Evolutionary conservation across 1,139 yeast species (phyloP), one percentile per base, ranked within the genome.

Genomic region (Kluyveromyces sp.): DNA sequence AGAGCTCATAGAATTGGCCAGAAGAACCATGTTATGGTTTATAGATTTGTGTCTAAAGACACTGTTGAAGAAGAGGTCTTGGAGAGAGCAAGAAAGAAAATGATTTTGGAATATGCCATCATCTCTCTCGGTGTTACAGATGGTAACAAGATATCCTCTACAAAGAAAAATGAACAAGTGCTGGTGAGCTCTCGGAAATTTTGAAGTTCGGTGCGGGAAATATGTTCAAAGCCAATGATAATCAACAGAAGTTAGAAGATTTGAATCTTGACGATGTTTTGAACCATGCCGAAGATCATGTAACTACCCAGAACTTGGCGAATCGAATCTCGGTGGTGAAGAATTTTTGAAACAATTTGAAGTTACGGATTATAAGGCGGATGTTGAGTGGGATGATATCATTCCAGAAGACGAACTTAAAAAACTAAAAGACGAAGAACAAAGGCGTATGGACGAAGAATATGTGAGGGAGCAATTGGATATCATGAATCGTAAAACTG

Each of bases 1-100:
- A 81, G 99, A 69, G 99, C 98, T 3, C 99, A 92, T 69, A 82
- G 99, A 73, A 92, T 92, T 61, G 99, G 99, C 15, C 99, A 92
- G 66, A 92, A 92, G 66, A 89, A 87, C 58, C 98, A 92, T 67
- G 99, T 92, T 41, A 87, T 89, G 78, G 97, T 92, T 25, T 94
- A 94, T 65, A 75, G 99, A 62, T 87, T 94, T 69, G 97, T 92
- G 26, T 84, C 96, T 53, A 92, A 92, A 60, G 98, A 94, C 60
- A 92, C 98, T 0, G 96, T 92, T 25, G 99, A 92, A 66, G 99
- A 92, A 65, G 96, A 92, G 63, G 95, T 92, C 50, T 72, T 92
- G 54, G 99, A 94, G 68, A 79, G 97, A 56, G 98, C 98, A 0
- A 78, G 98, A 64, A 83, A 90, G 70, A 92, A 92, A 78, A 92